Conservation (phyloP, 768 basidiomycete species). For the Clathrus columnatus region DNA sequence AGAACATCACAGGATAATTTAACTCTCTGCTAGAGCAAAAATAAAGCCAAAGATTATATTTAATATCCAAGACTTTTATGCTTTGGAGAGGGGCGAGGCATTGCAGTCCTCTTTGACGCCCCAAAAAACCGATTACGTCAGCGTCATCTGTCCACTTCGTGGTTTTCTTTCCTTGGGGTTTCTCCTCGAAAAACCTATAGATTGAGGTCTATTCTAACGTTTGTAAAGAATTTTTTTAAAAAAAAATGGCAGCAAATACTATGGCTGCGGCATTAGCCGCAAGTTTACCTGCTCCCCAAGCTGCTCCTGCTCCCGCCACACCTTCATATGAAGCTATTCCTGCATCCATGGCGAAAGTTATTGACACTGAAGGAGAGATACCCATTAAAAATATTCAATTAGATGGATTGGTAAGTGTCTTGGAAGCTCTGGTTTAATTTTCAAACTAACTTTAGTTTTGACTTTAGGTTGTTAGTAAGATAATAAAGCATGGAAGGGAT, state of each 20-base stretch:
- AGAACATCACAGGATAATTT: no score
- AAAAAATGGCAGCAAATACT: slow-evolving; percentile 44
- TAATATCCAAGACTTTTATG: no score
- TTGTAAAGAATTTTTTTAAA: neutral
- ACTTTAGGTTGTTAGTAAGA: slow-evolving; percentile 79
- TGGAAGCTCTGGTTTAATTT: slow-evolving; percentile 1
- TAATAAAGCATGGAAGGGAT: slow-evolving; percentile 87
- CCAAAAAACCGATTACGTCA: neutral
- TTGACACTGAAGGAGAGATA: slow-evolving; percentile 90
- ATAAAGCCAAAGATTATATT: no score
- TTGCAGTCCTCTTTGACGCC: neutral
- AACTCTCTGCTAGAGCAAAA: no score
- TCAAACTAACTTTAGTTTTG: neutral
- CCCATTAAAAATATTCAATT: slow-evolving; percentile 72
- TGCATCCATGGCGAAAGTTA: slow-evolving; percentile 83
- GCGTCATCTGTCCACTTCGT: neutral
- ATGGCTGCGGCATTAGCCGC: slow-evolving; percentile 94
- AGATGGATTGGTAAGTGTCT: slow-evolving; percentile 67
- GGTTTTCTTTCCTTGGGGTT: no score
- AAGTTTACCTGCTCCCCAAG: slow-evolving; percentile 53
- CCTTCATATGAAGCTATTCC: slow-evolving; percentile 83
- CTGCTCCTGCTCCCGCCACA: slow-evolving; percentile 51
- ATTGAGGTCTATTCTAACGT: no score
- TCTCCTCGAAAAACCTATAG: no score
- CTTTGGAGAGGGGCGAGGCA: no score